Base-by-base conservation (phyloP, 2,329 filamentous ascomycete species). In the Ophiocordyceps robertsii region DNA sequence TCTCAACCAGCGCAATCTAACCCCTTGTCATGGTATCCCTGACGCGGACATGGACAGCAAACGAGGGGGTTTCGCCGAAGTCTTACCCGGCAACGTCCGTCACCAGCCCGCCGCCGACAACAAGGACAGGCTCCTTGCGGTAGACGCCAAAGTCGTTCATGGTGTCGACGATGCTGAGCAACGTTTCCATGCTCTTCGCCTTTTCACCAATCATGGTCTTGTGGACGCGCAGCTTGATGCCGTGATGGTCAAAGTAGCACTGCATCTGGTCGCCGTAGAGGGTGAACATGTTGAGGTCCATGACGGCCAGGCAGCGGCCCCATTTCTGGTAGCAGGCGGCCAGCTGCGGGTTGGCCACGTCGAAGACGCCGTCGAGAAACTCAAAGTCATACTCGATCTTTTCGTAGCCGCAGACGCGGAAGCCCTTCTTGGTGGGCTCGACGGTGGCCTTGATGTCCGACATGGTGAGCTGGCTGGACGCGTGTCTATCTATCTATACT, bases 341-440 rank as follows among this genome's bases (percentile, higher is more conserved):
- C 10, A 85, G 68, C 51, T 82, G 70, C 14, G 64, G 52, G 53
- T 83, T 82, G 48, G 66, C 53, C 36, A 66, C 52, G 54, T 82
- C 64, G 59, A 85, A 84, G 44, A 85, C 70, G 39, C 73, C 75
- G 51, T 85, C 80, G 38, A 84, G 70, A 60, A 85, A 84, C 43
- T 77, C 75, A 58, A 85, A 85, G 61, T 83, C 79, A 56, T 84
- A 84, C 54, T 82, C 75, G 55, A 84, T 84, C 68, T 82, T 84
- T 67, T 85, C 81, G 52, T 82, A 83, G 21, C 81, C 81, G 51
- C 78, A 75, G 46, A 84, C 80, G 49, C 81, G 75, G 62, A 84
- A 84, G 32, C 80, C 81, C 46, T 69, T 66, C 51, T 69, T 62
- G 47, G 77, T 84, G 62, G 80, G 73, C 46, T 67, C 61, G 49